Base-by-base conservation (phyloP, 2,329 filamentous ascomycete genomes). In the Didymella arachidicola region DNA sequence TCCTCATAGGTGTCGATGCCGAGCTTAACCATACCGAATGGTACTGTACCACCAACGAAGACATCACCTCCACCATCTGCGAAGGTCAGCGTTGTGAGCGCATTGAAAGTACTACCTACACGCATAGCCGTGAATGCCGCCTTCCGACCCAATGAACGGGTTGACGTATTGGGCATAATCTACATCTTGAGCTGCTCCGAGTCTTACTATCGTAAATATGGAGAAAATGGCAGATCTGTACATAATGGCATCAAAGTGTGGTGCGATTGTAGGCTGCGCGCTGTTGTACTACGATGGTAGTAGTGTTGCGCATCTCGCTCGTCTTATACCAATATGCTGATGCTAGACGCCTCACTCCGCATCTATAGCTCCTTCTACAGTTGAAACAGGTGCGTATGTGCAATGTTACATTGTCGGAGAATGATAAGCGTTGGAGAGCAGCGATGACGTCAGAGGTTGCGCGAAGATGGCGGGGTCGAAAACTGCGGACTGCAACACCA, bases 121-220 rank as follows among this genome's bases (percentile, higher is more conserved):
- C 22, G 73, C 71, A 45, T 74, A 74, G 3, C 80, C 79, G 4
- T 78, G 64, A 32, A 76, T 78, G 0, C 78, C 78, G 7, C 80
- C 80, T 62, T 81, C 80, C 0, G 79, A 79, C 7, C 80, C 81
- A 19, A 82, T 81, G 43, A 82, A 77, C 1, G 78, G 74, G 56
- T 82, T 81, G 8, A 82, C 81, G 30, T 69, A 77, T 49, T 73
- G 69, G 26, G 72, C 50, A 45, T 72, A 75, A 29, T 76, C 73
- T 12, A 68, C 59, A 41, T 62, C 55, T n/a, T 72, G 65, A 18
- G 67, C 62, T 14, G 22, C 4, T 7, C 47, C 57, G 34, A 36
- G 34, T 4, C 27, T 39, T 14, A 43, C 10, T 4, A 45, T 49
- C n/a, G 36, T 41, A 12, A 64, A 22, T 32, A 59, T 27, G 7